phyloP scores from a whole-genome alignment of 345 rosid genomes.

The Firmiana major region DNA sequence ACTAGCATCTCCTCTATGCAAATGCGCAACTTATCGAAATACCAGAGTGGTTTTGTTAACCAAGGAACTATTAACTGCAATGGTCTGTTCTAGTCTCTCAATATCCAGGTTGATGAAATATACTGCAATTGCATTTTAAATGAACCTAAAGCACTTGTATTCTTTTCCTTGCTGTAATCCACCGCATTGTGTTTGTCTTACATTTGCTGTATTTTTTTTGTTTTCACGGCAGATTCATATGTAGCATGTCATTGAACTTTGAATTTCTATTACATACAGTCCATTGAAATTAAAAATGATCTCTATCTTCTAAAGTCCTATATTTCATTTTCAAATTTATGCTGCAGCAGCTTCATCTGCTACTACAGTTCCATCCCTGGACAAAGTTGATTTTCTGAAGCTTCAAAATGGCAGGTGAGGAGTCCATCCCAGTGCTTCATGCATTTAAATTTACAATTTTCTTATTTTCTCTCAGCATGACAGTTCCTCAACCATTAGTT shows the following conservation, averaged over 20 bases:
- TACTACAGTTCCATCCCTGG: constrained; percentile 52
- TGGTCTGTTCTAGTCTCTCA: constrained; percentile 90
- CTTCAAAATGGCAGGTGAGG: constrained; percentile 96
- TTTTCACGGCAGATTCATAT: neutral
- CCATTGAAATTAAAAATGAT: neutral
- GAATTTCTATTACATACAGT: neutral
- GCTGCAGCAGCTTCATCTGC: constrained; percentile 64
- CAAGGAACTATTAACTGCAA: constrained; percentile 62
- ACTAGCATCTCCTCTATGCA: constrained; percentile 71
- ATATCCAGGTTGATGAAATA: constrained; percentile 42
- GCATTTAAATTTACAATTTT: neutral
- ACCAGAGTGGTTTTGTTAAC: constrained; percentile 60
- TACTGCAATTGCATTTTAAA: constrained; percentile 24
- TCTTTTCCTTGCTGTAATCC: neutral
- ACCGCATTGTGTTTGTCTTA: neutral
- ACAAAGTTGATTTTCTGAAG: constrained; percentile 66
- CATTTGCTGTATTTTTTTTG: neutral
- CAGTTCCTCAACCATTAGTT: neutral
- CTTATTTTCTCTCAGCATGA: neutral
- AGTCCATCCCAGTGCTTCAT: neutral
- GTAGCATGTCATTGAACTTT: constrained; percentile 5
- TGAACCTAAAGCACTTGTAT: constrained; percentile 15
- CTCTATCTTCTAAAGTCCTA: neutral
- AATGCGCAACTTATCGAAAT: constrained; percentile 39
- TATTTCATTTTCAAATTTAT: constrained; percentile 18